A percentile compares a stretch with the other conserved stretches of the same genome.
phyloP scores from a whole-genome alignment of 768 basidiomycete genomes.

The Suillus sp. region DNA sequence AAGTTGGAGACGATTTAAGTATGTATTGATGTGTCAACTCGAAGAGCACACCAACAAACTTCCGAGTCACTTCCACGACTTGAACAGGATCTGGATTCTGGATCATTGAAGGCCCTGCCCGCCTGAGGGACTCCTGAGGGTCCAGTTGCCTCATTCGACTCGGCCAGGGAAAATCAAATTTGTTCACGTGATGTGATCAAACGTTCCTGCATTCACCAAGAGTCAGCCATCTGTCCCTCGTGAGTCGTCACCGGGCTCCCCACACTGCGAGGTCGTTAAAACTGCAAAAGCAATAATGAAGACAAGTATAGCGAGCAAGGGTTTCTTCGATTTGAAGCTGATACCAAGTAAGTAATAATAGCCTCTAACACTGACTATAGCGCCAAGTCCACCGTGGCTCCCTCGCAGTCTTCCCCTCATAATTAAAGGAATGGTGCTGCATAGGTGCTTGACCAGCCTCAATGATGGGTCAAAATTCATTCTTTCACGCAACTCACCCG shows the following conservation, averaged over 20 bases:
- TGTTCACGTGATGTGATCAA: background rate
- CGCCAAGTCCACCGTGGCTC: background rate
- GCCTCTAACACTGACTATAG: too few species aligned
- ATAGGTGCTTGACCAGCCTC: background rate
- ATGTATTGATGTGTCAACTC: background rate
- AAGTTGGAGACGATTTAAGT: background rate
- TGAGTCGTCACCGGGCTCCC: too few species aligned
- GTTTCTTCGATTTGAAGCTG: background rate
- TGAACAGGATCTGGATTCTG: background rate
- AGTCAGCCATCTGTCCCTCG: too few species aligned
- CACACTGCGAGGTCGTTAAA: too few species aligned
- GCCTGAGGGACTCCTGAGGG: too few species aligned
- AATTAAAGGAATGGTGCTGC: background rate
- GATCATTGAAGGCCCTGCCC: background rate
- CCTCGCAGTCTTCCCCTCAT: background rate
- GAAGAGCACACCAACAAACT: background rate
- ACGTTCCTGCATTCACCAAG: too few species aligned
- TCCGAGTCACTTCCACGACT: background rate
- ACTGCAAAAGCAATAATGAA: too few species aligned
- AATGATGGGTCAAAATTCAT: background rate
- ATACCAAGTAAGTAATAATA: too few species aligned
- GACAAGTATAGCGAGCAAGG: background rate
- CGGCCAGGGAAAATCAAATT: too few species aligned
- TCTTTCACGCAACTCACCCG: background rate
- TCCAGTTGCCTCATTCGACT: background rate